Evolutionary conservation across 1,284 basidiomycete species (phyloP), one percentile per base, ranked within the genome.

Genomic region (Heterobasidion parviporum): DNA sequence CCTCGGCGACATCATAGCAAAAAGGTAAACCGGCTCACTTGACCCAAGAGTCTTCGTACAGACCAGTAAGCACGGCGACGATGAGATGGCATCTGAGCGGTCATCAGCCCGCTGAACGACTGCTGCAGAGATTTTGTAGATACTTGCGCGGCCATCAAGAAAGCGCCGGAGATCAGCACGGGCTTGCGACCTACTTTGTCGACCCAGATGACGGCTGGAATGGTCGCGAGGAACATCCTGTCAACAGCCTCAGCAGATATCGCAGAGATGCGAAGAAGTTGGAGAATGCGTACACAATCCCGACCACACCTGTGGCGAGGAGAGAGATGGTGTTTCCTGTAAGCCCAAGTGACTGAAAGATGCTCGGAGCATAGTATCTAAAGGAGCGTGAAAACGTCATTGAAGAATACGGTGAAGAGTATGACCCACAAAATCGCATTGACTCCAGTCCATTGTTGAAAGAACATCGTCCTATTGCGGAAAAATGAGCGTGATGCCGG

Each of bases 291-390:
- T 72, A 84, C 80, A 81, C 85, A 63, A 92, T 82, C 50, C 90
- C 90, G 56, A 92, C 90, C 10, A 92, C 82, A 52, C 90, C 91
- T 9, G 90, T 92, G 1, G 89, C 87, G 36, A 92, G 76, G 1
- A 91, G 75, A 0, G 78, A 80, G 41, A 74, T 78, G 0, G 84
- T 77, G 62, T 79, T 84, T 1, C 83, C 82, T 1, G 72, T 76
- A 47, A 87, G 67, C 18, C 83, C 79, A 15, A 89, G 75, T 5
- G 64, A 61, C 50, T 72, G 48, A 74, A 89, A 89, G 58, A 90
- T 86, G 45, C 70, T 75, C 0, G 83, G 84, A 0, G 83, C 83
- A 57, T 86, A 87, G 68, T 86, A 50, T 14, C 41, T 44, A 6
- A 16, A 1, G 41, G 41, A 26, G 41, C 5, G 4, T 44, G 41